A percentile compares a stretch with the other conserved stretches of the same genome.
phyloP scores from a whole-genome alignment of 2,329 filamentous ascomycete species.

The Pyrenochaeta sp. region DNA sequence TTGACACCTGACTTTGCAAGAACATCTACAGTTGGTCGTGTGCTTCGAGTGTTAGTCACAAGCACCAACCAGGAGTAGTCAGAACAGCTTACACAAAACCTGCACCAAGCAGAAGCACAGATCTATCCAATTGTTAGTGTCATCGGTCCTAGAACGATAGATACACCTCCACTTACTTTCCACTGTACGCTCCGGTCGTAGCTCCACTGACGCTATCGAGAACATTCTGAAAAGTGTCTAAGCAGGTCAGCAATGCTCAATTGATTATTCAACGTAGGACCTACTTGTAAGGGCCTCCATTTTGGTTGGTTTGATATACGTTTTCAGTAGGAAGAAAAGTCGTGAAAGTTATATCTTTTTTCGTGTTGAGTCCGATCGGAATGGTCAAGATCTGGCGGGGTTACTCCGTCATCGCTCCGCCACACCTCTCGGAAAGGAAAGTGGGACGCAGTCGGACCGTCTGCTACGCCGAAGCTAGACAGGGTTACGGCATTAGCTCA shows the following conservation, averaged over 20 bases:
- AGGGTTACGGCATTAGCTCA: conserved; percentile 1
- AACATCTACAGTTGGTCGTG: conserved; percentile 66
- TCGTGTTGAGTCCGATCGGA: conserved; percentile 43
- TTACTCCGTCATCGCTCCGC: conserved; percentile 48
- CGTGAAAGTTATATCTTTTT: conserved; percentile 33
- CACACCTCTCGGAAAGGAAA: conserved; percentile 25
- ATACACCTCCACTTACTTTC: conserved; percentile 42
- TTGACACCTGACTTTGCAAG: conserved; percentile 65
- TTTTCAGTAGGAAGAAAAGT: conserved; percentile 17
- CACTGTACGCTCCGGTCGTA: conserved; percentile 31
- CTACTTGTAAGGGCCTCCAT: conserved; percentile 51
- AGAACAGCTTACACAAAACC: conserved; percentile 47
- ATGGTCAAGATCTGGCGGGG: conserved; percentile 33
- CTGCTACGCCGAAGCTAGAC: conserved; percentile 8
- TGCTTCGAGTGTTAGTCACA: conserved; percentile 41
- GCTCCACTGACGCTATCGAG: conserved; percentile 35
- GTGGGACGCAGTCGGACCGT: conserved; percentile 17
- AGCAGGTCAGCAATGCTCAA: conserved; percentile 25
- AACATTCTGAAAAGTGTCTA: conserved; percentile 45
- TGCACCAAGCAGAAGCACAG: conserved; percentile 50
- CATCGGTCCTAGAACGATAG: background rate
- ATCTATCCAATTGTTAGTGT: conserved; percentile 36
- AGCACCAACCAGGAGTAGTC: background rate
- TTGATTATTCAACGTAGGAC: conserved; percentile 1
- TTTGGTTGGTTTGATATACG: conserved; percentile 24